These are phyloP conservation scores for Trichomonascaceae sp. DNA, from an alignment of 1,139 yeast species.

Conservation along the genomic window DNA sequence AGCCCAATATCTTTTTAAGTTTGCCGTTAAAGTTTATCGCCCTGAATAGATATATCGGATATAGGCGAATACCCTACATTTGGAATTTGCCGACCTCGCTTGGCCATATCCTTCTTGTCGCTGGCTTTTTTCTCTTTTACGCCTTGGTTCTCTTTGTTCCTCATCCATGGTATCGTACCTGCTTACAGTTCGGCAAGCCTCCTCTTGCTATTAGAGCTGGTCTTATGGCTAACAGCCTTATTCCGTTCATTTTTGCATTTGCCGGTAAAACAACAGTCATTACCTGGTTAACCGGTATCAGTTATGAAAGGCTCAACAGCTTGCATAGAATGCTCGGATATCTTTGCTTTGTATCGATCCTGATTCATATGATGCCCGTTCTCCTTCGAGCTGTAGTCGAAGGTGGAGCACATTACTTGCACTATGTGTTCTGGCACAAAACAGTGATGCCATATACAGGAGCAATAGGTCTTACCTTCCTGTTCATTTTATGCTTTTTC, in stretches of 20 bases:
- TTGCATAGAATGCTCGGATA: constrained; percentile 55
- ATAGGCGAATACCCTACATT: constrained; percentile 2
- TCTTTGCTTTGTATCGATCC: constrained; percentile 43
- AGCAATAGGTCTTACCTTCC: constrained; percentile 41
- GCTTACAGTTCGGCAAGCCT: constrained; percentile 7
- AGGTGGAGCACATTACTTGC: constrained; percentile 9
- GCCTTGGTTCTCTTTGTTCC: constrained; percentile 7
- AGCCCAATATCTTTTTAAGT: not conserved
- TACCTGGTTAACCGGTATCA: constrained; percentile 53
- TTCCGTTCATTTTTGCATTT: constrained; percentile 52
- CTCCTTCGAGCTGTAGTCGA: not conserved
- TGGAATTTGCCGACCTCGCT: constrained; percentile 2
- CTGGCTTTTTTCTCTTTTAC: not conserved
- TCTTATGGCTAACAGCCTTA: constrained; percentile 45
- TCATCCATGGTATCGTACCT: constrained; percentile 9
- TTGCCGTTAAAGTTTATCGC: constrained; percentile 2
- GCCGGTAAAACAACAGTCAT: constrained; percentile 61
- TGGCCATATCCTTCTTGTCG: not conserved
- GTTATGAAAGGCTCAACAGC: constrained; percentile 53
- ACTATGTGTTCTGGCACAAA: constrained; percentile 2
- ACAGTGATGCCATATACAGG: constrained; percentile 29
- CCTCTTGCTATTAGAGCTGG: constrained; percentile 60
- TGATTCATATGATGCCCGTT: constrained; percentile 49
- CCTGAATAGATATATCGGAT: constrained; percentile 2
- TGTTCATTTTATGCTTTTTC: constrained; percentile 43